Base-by-base conservation (phyloP, 129 eudicot species). In the Escallonia herrerae region DNA sequence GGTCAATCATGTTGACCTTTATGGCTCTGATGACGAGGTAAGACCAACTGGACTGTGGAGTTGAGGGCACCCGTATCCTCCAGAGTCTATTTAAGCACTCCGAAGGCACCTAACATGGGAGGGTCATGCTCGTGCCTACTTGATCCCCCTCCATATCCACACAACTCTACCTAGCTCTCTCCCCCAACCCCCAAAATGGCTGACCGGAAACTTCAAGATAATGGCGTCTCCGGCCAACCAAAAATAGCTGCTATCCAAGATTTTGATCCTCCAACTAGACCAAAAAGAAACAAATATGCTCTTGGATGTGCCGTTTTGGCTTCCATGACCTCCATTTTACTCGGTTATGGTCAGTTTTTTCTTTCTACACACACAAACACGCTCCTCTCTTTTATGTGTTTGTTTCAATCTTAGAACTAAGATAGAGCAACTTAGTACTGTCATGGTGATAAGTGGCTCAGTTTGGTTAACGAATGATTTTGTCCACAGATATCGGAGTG, bases 401-500 rank as follows among this genome's bases (percentile, higher is more conserved):
- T 45, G 6, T 5, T 8, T 45, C 6, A 45, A 0, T 5, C 2
- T 45, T 45, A 8, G 33, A 22, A 22, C 33, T 22, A 22, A 22
- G 33, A 22, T 22, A 22, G 33, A 22, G 33, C 33, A 22, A 22
- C 33, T 22, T 22, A 22, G 33, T 22, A 22, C 33, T 22, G 33
- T 22, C 33, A 22, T 22, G 33, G 33, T 22, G 6, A 8, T 45
- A 8, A 5, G 49, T 8, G 49, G 0, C 9, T 45, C 9, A 45
- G 6, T 45, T 5, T 22, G 33, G 33, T 22, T 22, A 22, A 22
- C 33, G 33, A 59, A 3, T 59, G 43, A 40, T 59, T 64, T 2
- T 8, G 22, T 5, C 6, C 48, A n/a, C 65, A 75, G 80, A 76
- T 48, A 63, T 76, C 13, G 80, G 80, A 48, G 80, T 76, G 70